Evolutionary conservation across 2,329 filamentous ascomycete genomes (phyloP), one percentile per base, ranked within the genome.

Genomic region (Pseudocercospora fuligena): DNA sequence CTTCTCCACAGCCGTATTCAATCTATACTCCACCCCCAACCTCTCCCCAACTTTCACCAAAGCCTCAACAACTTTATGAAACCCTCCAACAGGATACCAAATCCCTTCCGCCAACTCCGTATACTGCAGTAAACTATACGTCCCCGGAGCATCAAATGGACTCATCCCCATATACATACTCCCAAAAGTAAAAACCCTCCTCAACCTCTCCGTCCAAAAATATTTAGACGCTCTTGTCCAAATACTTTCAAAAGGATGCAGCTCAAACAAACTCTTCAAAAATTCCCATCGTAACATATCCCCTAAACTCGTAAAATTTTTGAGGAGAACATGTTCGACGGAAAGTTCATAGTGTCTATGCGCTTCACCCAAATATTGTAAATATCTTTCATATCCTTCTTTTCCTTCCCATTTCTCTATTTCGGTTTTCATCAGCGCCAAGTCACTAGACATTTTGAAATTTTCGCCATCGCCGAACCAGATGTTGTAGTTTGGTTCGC

Each of bases 111-210:
- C 88, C 33, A 92, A 79, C 79, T 93, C 90, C 0, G 90, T 90
- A 76, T 92, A 93, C 78, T 92, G 90, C 60, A 93, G 80, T 66
- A 93, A 77, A 58, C 86, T 89, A 78, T 93, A 93, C 1, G 90
- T 92, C 3, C 88, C 90, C 0, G 90, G 91, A 0, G 91, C 90
- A 74, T 92, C 89, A 74, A 90, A 93, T 0, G 91, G 91, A 63
- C 85, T 89, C 90, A 93, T 93, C 0, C 91, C 91, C 88, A 93
- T 90, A 74, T 93, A 93, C 90, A 93, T 93, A 72, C 89, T 92
- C 23, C 87, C 90, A 78, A 93, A 93, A 0, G 90, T 92, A 70
- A 93, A 93, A 0, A 90, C 90, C 27, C 90, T 80, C 67, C 90
- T 82, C 73, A 93, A 74, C 65, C 90, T 82, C 74, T 92, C 90